Evolutionary conservation across 345 rosid genomes (phyloP).

Genomic region (Abelmoschus esculentus): DNA sequence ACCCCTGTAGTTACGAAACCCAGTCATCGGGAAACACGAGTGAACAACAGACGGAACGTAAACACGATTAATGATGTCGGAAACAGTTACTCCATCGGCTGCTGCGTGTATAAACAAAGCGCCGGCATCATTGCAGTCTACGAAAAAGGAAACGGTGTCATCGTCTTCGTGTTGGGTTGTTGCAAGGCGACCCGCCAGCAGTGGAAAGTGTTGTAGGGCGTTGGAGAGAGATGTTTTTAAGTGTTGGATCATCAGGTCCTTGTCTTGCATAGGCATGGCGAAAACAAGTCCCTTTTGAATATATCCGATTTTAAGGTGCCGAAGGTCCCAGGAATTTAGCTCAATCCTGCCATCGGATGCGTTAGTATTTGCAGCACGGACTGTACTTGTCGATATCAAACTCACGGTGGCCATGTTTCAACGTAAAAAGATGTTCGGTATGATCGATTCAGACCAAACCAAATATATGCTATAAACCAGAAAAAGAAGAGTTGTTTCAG

Average conservation of each 20-base stretch:
- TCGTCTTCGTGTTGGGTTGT: background rate
- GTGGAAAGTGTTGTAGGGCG: background rate
- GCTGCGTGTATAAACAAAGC: background rate
- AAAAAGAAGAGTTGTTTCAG: no score
- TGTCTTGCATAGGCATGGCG: background rate
- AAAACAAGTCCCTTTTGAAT: conserved; percentile 26
- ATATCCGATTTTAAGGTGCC: background rate
- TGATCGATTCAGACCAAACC: no score
- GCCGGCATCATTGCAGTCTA: background rate
- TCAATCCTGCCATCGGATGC: conserved; percentile 9
- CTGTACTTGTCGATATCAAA: background rate
- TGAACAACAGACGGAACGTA: background rate
- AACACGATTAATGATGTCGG: background rate
- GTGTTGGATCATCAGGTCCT: background rate
- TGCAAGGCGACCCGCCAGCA: background rate
- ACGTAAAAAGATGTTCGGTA: no score
- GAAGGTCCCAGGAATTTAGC: conserved; percentile 32
- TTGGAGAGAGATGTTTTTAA: background rate
- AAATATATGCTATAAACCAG: no score
- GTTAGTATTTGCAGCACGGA: background rate
- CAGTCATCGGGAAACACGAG: background rate
- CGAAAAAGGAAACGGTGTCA: background rate
- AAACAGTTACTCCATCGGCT: background rate
- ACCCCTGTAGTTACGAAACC: background rate
- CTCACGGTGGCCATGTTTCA: background rate